These are phyloP conservation scores for Berberis thunbergii DNA, from an alignment of 164 flowering plant genomes.

Conservation along the genomic window DNA sequence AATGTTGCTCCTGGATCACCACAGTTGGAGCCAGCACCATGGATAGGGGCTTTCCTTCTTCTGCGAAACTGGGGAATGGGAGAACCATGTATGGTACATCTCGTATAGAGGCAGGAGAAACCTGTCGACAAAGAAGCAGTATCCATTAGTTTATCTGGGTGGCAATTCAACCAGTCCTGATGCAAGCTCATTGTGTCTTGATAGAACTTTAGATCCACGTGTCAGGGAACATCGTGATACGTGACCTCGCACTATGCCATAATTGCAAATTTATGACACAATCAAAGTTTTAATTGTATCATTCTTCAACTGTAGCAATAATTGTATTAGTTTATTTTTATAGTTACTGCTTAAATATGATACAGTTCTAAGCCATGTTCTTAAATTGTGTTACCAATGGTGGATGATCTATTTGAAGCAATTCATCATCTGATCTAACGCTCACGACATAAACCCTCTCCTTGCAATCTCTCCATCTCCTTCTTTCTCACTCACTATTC, in stretches of 20 bases:
- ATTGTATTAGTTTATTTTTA: too few species aligned
- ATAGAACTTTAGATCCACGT: conserved; percentile 29
- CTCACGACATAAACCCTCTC: too few species aligned
- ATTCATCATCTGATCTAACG: too few species aligned
- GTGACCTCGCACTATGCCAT: conserved; percentile 19
- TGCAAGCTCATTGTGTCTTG: conserved; percentile 65
- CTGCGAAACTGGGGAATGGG: conserved; percentile 48
- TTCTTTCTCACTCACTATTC: too few species aligned
- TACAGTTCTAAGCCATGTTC: too few species aligned
- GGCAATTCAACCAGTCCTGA: conserved; percentile 48
- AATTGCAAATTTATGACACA: too few species aligned
- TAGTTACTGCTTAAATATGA: too few species aligned
- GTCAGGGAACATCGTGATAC: conserved; percentile 34
- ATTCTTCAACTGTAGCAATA: too few species aligned
- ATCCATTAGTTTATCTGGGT: conserved; percentile 56
- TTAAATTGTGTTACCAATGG: too few species aligned
- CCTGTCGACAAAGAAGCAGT: conserved; percentile 28
- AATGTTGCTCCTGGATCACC: conserved; percentile 87
- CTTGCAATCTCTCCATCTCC: too few species aligned
- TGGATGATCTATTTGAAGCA: too few species aligned
- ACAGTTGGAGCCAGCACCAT: conserved; percentile 92
- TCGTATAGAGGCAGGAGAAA: conserved; percentile 47
- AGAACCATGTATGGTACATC: conserved; percentile 44
- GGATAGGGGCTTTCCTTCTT: conserved; percentile 74
- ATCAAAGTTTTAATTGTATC: too few species aligned